Base-by-base conservation (phyloP, 257 asterid genomes). In the Solanum ossicruentum region DNA sequence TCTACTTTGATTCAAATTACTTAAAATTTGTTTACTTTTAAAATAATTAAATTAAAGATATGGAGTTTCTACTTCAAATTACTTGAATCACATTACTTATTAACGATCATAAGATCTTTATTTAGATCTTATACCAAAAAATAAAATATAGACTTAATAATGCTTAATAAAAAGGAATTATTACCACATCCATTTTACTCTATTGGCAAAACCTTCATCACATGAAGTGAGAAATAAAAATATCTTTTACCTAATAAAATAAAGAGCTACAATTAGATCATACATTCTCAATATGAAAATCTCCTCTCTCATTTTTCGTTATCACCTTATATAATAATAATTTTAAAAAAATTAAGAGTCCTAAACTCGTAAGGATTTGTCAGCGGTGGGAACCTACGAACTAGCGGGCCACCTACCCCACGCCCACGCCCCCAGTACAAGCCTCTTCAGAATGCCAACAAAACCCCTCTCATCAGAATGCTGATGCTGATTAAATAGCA, bases 31-130 rank as follows among this genome's bases (percentile, higher is more conserved):
- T 28, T 28, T 2, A 28, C 6, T 49, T 49, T 49, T 11, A 2
- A 12, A 49, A 26, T 20, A 58, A 58, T 8, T 12, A 12, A 58
- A 0, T 20, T 20, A 58, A 20, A 20, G 3, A 58, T 0, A 20
- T 0, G 10, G 1, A 57, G 0, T 57, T 57, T 57, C 4, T 57
- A 0, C 26, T 18, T 0, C 6, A 0, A 57, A 20, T 1, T 3
- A 57, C 6, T 57, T 57, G 3, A 57, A 8, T 57, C 2, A 18
- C 18, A 12, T 57, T 57, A 8, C 0, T 18, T 18, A 57, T 57
- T 3, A 18, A 57, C 49, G 2, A 45, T 45, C 8, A 9, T 45
- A 45, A 45, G 11, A 45, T 9, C 11, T 45, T 8, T 9, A 9
- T 45, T 45, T 45, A 8, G 3, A 8, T 49, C n/a, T n/a, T 0